Base-by-base conservation (phyloP, 345 rosid genomes). In the Pistacia vera region DNA sequence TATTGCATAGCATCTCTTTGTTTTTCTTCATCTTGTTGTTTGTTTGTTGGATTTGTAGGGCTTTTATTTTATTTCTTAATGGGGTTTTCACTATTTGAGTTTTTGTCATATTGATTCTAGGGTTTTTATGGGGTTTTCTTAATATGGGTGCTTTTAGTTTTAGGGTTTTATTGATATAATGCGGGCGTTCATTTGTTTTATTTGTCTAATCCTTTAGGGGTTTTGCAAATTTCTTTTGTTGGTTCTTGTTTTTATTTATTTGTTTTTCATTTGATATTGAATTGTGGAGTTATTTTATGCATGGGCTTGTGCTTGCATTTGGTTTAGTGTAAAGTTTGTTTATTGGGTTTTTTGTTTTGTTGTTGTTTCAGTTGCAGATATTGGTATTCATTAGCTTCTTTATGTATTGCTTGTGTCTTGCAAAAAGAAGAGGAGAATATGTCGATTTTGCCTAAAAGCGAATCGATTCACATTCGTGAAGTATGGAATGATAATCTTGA, bases 401-500 rank as follows among this genome's bases (percentile, higher is more conserved):
- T 62, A 73, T 49, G 76, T 11, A 62, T 70, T 49, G 58, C 41
- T 49, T 73, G 33, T 30, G 16, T 17, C 51, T 60, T 70, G 63
- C 48, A 4, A 62, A 54, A 20, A 14, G 20, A 57, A 38, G 71
- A 48, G 48, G 49, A 41, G 18, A 80, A 75, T 56, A 89, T 90
- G 95, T 85, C 93, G 64, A 75, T 83, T 80, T 77, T 89, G 81
- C 81, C 78, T 0, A 86, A 84, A 12, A 85, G 86, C 68, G 93
- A 89, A 75, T 85, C 87, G 35, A 81, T 88, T 68, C 81, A 75
- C 30, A 93, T 91, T 82, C 87, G 94, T 30, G 92, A 93, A 78
- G 97, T 91, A 18, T 92, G 93, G 96, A 75, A 70, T 70, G 83
- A 87, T 44, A 91, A 91, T 76, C 85, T 93, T 0, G 87, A 80